phyloP scores from a whole-genome alignment of 2,329 filamentous ascomycete species.

The Pseudopyricularia cyperi region DNA sequence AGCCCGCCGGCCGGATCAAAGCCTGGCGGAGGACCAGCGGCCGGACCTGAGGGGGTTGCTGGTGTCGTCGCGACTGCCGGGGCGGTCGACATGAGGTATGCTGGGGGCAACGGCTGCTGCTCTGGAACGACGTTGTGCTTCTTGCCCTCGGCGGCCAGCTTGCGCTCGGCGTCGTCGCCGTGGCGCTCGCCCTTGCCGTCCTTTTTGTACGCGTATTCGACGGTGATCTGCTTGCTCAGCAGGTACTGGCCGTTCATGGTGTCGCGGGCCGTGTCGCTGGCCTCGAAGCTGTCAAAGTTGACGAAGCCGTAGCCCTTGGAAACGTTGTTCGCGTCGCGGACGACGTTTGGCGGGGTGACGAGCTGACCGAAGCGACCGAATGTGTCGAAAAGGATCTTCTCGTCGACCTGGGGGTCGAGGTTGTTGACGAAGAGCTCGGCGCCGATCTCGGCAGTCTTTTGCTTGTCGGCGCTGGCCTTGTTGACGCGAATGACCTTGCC shows the following conservation, averaged over 20 bases:
- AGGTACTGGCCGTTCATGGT: slow-evolving; percentile 96
- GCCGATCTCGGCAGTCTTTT: slow-evolving; percentile 84
- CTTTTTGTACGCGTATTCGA: slow-evolving; percentile 99
- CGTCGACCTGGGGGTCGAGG: slow-evolving; percentile 84
- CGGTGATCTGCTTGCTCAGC: slow-evolving; percentile 90
- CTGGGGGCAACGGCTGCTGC: slow-evolving; percentile 61
- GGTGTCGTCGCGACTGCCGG: slow-evolving; percentile 12
- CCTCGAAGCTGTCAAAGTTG: slow-evolving; percentile 84
- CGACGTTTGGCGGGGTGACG: slow-evolving; percentile 76
- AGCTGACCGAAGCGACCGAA: slow-evolving; percentile 87
- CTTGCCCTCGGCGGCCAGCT: slow-evolving; percentile 82
- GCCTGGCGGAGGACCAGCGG: slow-evolving; percentile 8
- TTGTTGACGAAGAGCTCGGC: slow-evolving; percentile 97
- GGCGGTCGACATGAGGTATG: slow-evolving; percentile 42
- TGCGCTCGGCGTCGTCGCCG: slow-evolving; percentile 84
- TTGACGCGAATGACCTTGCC: slow-evolving; percentile 95
- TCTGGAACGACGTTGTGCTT: slow-evolving; percentile 86
- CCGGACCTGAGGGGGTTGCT: slow-evolving; percentile 10
- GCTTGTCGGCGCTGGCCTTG: slow-evolving; percentile 84
- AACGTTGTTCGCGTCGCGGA: slow-evolving; percentile 74
- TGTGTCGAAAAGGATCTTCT: slow-evolving; percentile 88
- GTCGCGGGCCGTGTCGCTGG: slow-evolving; percentile 77
- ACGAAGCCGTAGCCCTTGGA: slow-evolving; percentile 97
- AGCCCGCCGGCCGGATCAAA: background rate
- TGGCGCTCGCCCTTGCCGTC: slow-evolving; percentile 95